Evolutionary conservation across 345 rosid genomes (phyloP), one percentile per base, ranked within the genome.

Genomic region (Eucalyptus microcorys): DNA sequence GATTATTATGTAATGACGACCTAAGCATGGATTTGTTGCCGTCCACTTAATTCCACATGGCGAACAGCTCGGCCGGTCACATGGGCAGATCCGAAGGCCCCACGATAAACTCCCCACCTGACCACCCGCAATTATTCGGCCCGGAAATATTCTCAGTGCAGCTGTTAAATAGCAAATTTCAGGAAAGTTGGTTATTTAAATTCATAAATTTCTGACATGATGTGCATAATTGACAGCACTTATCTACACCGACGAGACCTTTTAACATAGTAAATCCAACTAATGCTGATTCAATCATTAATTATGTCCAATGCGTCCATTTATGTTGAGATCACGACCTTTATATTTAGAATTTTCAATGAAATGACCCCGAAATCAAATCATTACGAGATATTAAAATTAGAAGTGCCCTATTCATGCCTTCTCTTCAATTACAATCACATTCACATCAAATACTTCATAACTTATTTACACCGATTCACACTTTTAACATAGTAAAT

Each of bases 51-150:
- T 88, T 93, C 91, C 96, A 91, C 96, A 91, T 94, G 95, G 91
- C 84, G 86, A 91, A 96, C 96, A 95, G 94, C 95, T 95, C 93
- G 92, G 92, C 91, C 87, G 89, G 89, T 93, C 96, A 94, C 96
- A 91, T 95, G 95, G 91, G 40, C 17, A 49, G 80, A 21, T 76
- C 47, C 84, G 84, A 40, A 0, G 47, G 84, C 47, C 84, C 45
- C 47, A 64, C 40, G 8, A 8, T 7, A n/a, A 15, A 17, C 40
- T 3, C 68, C 32, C 15, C 14, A 27, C 66, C 66, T 27, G 66
- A 59, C 66, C 66, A 21, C 76, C 14, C 83, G 6, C 47, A 37
- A 76, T 76, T 40, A 37, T 76, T 76, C 45, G 45, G 45, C 26
- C 21, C 43, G 57, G 26, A 52, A 52, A 52, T 34, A 71, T 37